Percentiles rank a stretch among this genome's conserved stretches.
Conservation (phyloP, 176 grass and related monocot species). For the Tillandsia fasciculata region DNA sequence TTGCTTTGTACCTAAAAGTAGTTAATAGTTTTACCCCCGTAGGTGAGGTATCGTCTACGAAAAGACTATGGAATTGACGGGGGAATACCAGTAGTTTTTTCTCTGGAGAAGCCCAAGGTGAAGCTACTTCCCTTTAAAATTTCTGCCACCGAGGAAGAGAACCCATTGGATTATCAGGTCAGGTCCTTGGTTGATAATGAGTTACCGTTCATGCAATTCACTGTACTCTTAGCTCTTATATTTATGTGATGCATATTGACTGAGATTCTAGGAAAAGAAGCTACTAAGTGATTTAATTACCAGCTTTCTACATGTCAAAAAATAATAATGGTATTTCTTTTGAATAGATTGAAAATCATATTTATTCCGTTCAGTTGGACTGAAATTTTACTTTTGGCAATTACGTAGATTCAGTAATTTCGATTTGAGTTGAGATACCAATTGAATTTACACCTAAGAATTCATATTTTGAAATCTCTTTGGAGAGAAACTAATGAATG, state of each 20-base stretch:
- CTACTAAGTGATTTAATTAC: not conserved
- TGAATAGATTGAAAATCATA: not conserved
- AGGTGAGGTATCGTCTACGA: conserved; percentile 81
- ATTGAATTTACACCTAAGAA: too few relatives aligned
- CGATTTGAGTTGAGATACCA: too few relatives aligned
- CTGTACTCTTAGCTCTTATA: not conserved
- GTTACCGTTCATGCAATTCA: not conserved
- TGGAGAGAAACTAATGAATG: too few relatives aligned
- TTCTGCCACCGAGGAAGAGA: conserved; percentile 72
- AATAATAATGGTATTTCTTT: not conserved
- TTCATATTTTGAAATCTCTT: too few relatives aligned
- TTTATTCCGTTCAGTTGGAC: not conserved
- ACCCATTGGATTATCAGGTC: conserved; percentile 95
- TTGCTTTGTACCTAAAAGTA: not conserved
- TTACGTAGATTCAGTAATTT: too few relatives aligned
- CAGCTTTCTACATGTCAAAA: not conserved
- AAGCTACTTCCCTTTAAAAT: conserved; percentile 95
- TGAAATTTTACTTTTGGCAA: too few relatives aligned
- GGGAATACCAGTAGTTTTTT: conserved; percentile 86
- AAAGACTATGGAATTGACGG: conserved; percentile 81
- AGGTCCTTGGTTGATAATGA: conserved; percentile 10
- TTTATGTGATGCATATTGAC: not conserved
- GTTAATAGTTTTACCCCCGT: conserved; percentile 16
- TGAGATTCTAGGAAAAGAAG: not conserved
- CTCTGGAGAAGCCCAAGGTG: conserved; percentile 80